Evolutionary conservation across 352 stramenopile genomes (phyloP), one percentile per base, ranked within the genome.

Genomic region (Aphanomyces astaci): DNA sequence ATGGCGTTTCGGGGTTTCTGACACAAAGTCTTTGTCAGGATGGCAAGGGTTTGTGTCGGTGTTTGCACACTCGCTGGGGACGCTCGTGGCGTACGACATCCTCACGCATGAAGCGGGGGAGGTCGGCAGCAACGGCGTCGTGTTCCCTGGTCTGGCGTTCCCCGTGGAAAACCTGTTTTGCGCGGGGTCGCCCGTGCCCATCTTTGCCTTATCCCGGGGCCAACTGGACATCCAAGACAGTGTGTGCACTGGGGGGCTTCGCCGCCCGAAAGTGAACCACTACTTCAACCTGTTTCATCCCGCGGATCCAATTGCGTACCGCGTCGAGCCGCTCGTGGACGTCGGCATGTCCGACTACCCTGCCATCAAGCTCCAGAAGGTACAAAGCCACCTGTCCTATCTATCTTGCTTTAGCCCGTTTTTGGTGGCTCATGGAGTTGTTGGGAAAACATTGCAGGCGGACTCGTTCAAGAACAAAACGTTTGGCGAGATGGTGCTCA

Each of bases 231-330:
- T 81, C 40, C 75, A 71, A 1, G 67, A 80, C 39, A 30, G 13
- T 25, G 17, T 65, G 22, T 60, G 78, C 5, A 52, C 28, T 24
- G 30, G 63, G 2, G 56, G 71, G 13, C 97, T 94, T 57, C 72
- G 71, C 46, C 75, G 96, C 17, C 84, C 81, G 31, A 93, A 87
- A 10, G 96, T 87, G 70, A 74, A 74, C 11, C 78, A 81, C n/a
- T 66, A 97, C 24, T 98, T 97, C 75, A 98, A 98, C 73, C 96
- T 98, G 36, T 97, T 98, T 71, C 89, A 97, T 73, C 92, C 92
- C 49, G 95, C 91, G 76, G 94, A 98, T 78, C 92, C 92, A 2
- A 90, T 98, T 3, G 91, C 92, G 33, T 98, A 98, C 75, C 83
- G 94, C 53, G 97, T 98, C 70, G 94, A 98, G 75, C 94, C 94